phyloP scores from a whole-genome alignment of 2,329 filamentous ascomycete species.

The Xylariaceae sp. region DNA sequence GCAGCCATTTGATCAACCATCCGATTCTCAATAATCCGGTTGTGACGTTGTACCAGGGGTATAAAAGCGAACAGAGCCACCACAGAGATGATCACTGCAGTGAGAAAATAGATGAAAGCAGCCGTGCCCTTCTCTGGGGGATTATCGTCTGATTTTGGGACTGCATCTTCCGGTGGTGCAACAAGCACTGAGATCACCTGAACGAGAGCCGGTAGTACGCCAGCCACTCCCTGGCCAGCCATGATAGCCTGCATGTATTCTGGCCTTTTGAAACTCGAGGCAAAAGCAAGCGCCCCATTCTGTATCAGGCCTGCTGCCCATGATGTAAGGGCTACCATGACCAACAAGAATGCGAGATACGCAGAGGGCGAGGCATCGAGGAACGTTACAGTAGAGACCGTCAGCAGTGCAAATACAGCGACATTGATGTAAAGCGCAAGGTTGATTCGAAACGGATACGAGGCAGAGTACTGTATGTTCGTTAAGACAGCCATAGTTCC shows the following conservation, averaged over 20 bases:
- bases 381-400: slow-evolving; percentile 71
- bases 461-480: slow-evolving; percentile 74
- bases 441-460: slow-evolving; percentile 84
- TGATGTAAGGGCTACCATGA: slow-evolving; percentile 76
- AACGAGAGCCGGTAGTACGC: slow-evolving; percentile 76
- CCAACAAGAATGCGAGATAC: slow-evolving; percentile 79
- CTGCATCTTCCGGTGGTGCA: slow-evolving; percentile 38
- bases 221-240: slow-evolving; percentile 88
- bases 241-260: slow-evolving; percentile 97
- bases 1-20: slow-evolving; percentile 45
- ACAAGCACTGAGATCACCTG: slow-evolving; percentile 81
- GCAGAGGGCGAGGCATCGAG: slow-evolving; percentile 53
- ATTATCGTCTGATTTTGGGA: slow-evolving; percentile 25
- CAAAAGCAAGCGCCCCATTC: slow-evolving; percentile 92
- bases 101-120: slow-evolving; percentile 87
- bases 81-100: slow-evolving; percentile 73
- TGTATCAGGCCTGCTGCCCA: slow-evolving; percentile 81
- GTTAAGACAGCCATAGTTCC: slow-evolving; percentile 70
- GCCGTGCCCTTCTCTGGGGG: slow-evolving; percentile 49
- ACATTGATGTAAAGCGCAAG: slow-evolving; percentile 72
- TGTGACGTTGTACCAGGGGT: slow-evolving; percentile 62
- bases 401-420: slow-evolving; percentile 71
- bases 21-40: slow-evolving; percentile 46
- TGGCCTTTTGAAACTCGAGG: slow-evolving; percentile 74
- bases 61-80: slow-evolving; percentile 69